Base-by-base conservation (phyloP, 2,329 filamentous ascomycete genomes). In the Bipolaris gigantea region DNA sequence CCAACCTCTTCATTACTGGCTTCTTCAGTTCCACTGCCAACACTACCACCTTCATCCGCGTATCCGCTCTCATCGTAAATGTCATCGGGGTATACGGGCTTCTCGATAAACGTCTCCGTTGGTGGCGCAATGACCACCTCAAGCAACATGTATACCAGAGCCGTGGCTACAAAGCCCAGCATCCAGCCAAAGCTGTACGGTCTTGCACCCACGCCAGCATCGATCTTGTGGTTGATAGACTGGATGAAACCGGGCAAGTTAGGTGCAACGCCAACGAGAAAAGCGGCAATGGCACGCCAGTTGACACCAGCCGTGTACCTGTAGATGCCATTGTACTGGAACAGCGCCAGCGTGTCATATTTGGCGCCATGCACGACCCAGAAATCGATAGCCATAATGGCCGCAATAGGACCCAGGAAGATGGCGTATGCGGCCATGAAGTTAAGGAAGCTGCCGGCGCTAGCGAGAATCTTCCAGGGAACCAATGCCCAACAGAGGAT, bases 161-260 rank as follows among this genome's bases (percentile, higher is more conserved):
- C 80, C 7, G 83, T 84, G 0, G 71, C 76, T 9, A 80, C 73
- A 58, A 88, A 87, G 0, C 85, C 86, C 44, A 86, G 78, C 16
- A 88, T 66, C 82, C 85, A 89, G n/a, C 86, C 85, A 65, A 88
- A 85, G 23, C 81, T 79, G 65, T 87, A 89, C 4, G 87, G 80
- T 38, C 75, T 70, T 0, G 77, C 73, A 0, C 86, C 85, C 0
- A 74, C 73, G 0, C 79, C 79, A 0, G 76, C 72, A 2, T 72
- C 60, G 16, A 79, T 73, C 13, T 50, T 65, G 0, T 71, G 56
- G 47, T 78, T 79, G 49, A 80, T 75, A 0, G 68, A 71, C 30
- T 74, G 67, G 15, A 79, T 77, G 53, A 87, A 75, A 0, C 83
- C 85, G 0, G 84, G 85, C 1, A 87, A 62, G 40, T 80, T 81